A percentile compares a stretch with the other conserved stretches of the same genome.
phyloP scores from a whole-genome alignment of 192 early-diverging fungal genomes.

The Chytriomyces hyalinus region DNA sequence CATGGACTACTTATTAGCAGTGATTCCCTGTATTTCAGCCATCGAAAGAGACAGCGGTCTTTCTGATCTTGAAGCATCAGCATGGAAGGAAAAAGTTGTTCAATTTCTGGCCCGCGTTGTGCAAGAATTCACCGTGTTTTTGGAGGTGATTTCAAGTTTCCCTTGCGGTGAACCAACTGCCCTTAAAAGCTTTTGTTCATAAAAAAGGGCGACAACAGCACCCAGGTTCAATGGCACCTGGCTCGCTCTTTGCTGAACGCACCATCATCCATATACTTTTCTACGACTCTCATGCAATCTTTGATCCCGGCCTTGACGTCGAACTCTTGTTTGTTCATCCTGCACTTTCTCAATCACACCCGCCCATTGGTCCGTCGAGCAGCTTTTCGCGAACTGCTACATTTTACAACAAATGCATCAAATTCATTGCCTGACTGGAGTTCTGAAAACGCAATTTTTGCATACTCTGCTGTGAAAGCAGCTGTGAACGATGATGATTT shows the following conservation, averaged over 20 bases:
- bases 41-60: background rate
- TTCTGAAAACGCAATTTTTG: conserved; percentile 9
- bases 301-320: background rate
- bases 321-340: background rate
- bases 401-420: background rate
- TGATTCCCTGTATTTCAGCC: conserved; percentile 3
- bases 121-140: conserved; percentile 7
- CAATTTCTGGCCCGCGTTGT: conserved; percentile 4
- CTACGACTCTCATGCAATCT: background rate
- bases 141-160: background rate
- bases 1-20: background rate
- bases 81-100: conserved; percentile 18
- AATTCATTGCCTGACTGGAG: background rate
- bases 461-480: conserved; percentile 1
- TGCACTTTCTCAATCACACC: background rate
- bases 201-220: too few species aligned
- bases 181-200: background rate
- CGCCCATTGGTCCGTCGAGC: background rate
- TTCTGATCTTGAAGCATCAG: background rate
- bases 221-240: background rate
- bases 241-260: background rate
- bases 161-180: background rate
- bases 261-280: conserved; percentile 6
- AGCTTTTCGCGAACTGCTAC: conserved; percentile 3
- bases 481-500: background rate